Evolutionary conservation across 2,329 filamentous ascomycete genomes (phyloP).

Genomic region (Phyllachora maydis): DNA sequence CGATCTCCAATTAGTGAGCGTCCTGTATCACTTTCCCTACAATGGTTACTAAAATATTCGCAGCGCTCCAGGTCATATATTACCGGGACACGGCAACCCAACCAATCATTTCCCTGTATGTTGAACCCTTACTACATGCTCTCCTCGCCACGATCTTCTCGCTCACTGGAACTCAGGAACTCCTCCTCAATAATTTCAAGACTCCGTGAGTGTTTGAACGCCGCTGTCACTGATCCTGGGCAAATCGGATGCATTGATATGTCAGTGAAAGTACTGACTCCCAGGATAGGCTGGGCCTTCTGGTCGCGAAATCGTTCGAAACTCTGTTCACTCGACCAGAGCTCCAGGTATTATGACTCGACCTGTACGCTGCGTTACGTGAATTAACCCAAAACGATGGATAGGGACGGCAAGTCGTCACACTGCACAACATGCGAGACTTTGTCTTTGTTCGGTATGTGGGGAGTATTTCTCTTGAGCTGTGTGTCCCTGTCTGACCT

Average conservation of each 20-base stretch:
- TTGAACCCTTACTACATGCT: conserved; percentile 60
- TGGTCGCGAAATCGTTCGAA: conserved; percentile 72
- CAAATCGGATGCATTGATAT: too few species aligned
- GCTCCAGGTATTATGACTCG: too few species aligned
- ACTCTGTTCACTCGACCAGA: conserved; percentile 62
- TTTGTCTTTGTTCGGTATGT: conserved; percentile 98
- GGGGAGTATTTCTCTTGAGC: too few species aligned
- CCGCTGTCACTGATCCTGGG: too few species aligned
- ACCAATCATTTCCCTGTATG: conserved; percentile 58
- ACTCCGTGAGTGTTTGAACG: too few species aligned
- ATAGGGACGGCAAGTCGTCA: conserved; percentile 73
- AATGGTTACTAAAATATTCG: too few species aligned
- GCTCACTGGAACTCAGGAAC: conserved; percentile 6
- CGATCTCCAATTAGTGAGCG: too few species aligned
- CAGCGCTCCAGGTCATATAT: conserved; percentile 84
- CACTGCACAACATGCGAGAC: conserved; percentile 85
- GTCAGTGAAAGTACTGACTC: too few species aligned
- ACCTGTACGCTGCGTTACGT: too few species aligned
- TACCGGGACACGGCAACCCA: conserved; percentile 70
- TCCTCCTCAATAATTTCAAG: conserved; percentile 79
- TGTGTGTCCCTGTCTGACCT: too few species aligned
- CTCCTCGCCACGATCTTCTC: conserved; percentile 10
- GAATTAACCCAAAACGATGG: conserved; percentile 69
- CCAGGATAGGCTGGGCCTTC: conserved; percentile 69
- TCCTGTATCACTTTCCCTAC: too few species aligned